These are phyloP conservation scores for Penicillium polonicum DNA, from an alignment of 2,329 filamentous ascomycete species.

Conservation along the genomic window DNA sequence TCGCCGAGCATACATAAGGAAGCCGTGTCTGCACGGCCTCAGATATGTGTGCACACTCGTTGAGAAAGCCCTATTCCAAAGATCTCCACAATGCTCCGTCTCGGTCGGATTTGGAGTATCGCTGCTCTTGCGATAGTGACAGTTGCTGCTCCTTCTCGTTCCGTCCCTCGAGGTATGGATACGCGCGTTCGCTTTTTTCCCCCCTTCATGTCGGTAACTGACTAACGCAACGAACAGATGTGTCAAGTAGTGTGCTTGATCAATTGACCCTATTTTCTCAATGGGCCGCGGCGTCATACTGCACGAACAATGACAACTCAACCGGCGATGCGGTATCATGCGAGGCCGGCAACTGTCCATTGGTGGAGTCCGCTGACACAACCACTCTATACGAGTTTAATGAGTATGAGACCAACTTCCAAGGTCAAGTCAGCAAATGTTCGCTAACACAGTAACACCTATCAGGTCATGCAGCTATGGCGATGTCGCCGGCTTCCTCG, in stretches of 20 bases:
- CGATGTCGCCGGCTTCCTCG: slow-evolving; percentile 50
- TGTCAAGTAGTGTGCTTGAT: slow-evolving; percentile 42
- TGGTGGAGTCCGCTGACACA: slow-evolving; percentile 49
- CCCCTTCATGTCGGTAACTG: not conserved
- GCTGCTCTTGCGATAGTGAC: slow-evolving; percentile 15
- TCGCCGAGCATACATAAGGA: slow-evolving; percentile 2
- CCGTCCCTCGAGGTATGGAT: slow-evolving; percentile 25
- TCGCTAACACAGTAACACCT: not conserved
- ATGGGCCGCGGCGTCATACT: slow-evolving; percentile 56
- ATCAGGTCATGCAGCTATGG: slow-evolving; percentile 28
- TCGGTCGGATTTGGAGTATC: slow-evolving; percentile 11
- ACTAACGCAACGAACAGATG: slow-evolving; percentile 25
- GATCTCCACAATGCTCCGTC: slow-evolving; percentile 5
- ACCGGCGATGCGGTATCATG: slow-evolving; percentile 47
- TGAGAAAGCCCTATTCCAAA: not conserved
- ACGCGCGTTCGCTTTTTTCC: not conserved
- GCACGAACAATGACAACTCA: slow-evolving; percentile 49
- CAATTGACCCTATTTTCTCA: slow-evolving; percentile 51
- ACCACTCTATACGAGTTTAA: slow-evolving; percentile 50
- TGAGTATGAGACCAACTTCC: slow-evolving; percentile 38
- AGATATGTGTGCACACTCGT: not conserved
- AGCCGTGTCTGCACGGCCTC: not conserved
- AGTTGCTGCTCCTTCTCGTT: slow-evolving; percentile 23
- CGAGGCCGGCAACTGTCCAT: slow-evolving; percentile 47
- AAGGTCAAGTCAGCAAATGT: not conserved